These are phyloP conservation scores for Phyllosticta capitalensis DNA, from an alignment of 2,329 filamentous ascomycete species.

Conservation along the genomic window DNA sequence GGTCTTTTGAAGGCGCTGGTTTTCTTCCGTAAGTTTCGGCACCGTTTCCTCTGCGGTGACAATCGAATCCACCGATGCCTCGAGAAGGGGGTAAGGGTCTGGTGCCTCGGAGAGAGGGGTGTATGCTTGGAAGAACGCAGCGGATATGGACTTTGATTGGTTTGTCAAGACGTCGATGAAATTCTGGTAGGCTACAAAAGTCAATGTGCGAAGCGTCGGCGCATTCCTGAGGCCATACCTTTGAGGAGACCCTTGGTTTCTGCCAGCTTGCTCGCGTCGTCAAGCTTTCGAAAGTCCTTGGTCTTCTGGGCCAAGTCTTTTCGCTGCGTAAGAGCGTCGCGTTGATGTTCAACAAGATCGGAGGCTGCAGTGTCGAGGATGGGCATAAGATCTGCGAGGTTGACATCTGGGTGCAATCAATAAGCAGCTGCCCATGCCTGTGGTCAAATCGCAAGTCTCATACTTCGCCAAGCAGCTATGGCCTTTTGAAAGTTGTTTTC, in stretches of 20 bases:
- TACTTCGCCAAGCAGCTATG: slow-evolving; percentile 94
- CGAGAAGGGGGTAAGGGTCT: slow-evolving; percentile 90
- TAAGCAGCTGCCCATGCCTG: not conserved
- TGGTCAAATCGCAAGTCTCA: slow-evolving; percentile 14
- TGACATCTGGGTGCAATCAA: slow-evolving; percentile 62
- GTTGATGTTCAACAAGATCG: slow-evolving; percentile 85
- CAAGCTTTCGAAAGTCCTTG: slow-evolving; percentile 91
- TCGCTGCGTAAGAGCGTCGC: slow-evolving; percentile 88
- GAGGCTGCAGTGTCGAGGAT: slow-evolving; percentile 88
- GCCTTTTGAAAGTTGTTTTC: slow-evolving; percentile 95
- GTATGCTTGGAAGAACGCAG: slow-evolving; percentile 86
- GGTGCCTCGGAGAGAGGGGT: slow-evolving; percentile 90
- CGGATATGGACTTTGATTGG: slow-evolving; percentile 89
- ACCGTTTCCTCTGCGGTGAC: slow-evolving; percentile 86
- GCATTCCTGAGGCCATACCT: slow-evolving; percentile 41
- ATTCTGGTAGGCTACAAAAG: slow-evolving; percentile 72
- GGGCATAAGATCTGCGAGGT: slow-evolving; percentile 73
- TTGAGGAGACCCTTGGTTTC: slow-evolving; percentile 89
- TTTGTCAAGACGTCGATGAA: slow-evolving; percentile 96
- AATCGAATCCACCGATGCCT: slow-evolving; percentile 91
- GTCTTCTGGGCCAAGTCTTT: slow-evolving; percentile 99
- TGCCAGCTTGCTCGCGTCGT: slow-evolving; percentile 73
- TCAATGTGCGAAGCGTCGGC: slow-evolving; percentile 14
- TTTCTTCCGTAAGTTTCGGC: slow-evolving; percentile 81
- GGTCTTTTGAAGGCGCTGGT: slow-evolving; percentile 72